Conservation (phyloP, 306 rosid genomes). For the Castanopsis chinensis region DNA sequence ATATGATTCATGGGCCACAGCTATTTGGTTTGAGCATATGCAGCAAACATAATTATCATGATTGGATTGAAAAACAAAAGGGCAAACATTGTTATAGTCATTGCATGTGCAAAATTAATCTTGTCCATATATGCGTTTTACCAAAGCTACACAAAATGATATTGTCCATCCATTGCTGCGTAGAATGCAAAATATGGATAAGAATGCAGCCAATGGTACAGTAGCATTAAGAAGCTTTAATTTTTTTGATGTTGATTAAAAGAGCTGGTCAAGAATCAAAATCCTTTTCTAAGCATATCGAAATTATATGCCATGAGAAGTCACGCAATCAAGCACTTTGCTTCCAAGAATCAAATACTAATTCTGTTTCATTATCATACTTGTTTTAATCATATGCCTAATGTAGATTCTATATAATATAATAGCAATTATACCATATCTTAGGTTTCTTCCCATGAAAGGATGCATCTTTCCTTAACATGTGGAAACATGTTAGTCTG, state of each 20-base stretch:
- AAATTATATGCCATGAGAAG: not conserved
- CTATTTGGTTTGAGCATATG: not conserved
- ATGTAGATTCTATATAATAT: not conserved
- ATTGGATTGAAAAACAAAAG: not conserved
- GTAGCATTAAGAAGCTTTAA: too few species aligned
- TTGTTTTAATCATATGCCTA: not conserved
- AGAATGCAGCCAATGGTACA: not conserved
- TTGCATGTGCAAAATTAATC: not conserved
- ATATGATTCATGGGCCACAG: not conserved
- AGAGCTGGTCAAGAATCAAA: too few species aligned
- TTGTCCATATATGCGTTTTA: not conserved
- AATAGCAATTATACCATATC: not conserved
- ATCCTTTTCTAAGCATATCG: not conserved
- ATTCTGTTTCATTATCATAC: constrained; percentile 1
- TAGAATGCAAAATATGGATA: not conserved
- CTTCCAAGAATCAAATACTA: not conserved
- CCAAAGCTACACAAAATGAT: not conserved
- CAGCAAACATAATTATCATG: not conserved
- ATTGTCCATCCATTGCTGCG: not conserved
- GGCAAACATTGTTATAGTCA: not conserved
- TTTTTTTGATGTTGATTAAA: too few species aligned
- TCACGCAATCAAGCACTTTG: not conserved
- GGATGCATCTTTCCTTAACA: not conserved
- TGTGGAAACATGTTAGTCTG: not conserved
- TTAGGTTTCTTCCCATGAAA: not conserved